Evolutionary conservation across 2,329 filamentous ascomycete species (phyloP), one percentile per base, ranked within the genome.

Genomic region (Cladosporium halotolerans): DNA sequence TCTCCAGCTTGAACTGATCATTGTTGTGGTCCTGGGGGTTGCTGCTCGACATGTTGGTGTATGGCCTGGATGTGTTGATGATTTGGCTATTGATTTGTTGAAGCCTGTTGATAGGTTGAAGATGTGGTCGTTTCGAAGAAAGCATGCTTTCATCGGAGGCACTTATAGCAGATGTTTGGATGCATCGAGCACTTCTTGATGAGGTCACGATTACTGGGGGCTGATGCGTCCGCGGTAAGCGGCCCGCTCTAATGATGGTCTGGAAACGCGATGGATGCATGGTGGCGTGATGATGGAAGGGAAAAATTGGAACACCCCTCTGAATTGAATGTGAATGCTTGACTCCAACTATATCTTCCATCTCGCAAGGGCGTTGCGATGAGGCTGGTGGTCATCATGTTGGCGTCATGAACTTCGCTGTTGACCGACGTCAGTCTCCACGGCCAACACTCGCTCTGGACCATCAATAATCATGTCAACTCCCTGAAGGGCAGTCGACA

Each of bases 1-100:
- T 60, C 33, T 56, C 46, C 19, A 70, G 63, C 56, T 63, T 57
- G 62, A 70, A 70, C 40, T 62, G 60, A 10, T 65, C 55, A 48
- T 71, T 71, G 65, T 70, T 70, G 58, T 67, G 58, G 9, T 50
- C 23, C 13, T 52, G 31, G 28, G 61, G 28, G 47, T 64, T 52
- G 40, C 57, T 44, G 18, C 62, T 63, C 45, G 63, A 58, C 64
- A 67, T 66, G 52, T 58, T 63, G 55, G 45, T 51, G 10, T 33
- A 38, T 11, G 54, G 51, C 43, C 51, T 38, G 52, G 55, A 19
- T n/a, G 31, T 32, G 36, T 49, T 53, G 13, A 45, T 50, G 45
- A 58, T 58, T 32, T 58, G 52, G 19, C 41, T 33, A 34, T 52
- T 55, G 36, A 59, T 14, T 9, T 49, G 53, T 7, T 10, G 18